phyloP scores from a whole-genome alignment of 2,329 filamentous ascomycete genomes.

The Cordyceps fumosorosea region DNA sequence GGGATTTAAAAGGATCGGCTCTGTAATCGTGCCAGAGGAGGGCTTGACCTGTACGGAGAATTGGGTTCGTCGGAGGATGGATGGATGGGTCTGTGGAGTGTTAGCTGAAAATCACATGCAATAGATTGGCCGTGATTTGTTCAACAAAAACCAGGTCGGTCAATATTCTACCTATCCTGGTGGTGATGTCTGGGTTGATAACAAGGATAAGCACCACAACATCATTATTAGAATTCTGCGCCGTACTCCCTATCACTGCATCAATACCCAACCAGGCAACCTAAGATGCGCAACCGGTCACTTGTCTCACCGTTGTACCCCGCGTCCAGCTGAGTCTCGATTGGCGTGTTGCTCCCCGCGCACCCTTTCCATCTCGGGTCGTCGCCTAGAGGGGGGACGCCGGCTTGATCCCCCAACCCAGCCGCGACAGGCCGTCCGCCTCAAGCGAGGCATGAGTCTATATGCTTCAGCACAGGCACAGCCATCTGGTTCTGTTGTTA shows the following conservation, averaged over 20 bases:
- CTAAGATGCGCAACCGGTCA: background rate
- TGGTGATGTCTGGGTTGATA: background rate
- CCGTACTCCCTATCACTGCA: background rate
- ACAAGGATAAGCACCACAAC: background rate
- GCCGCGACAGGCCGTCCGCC: background rate
- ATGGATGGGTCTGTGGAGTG: conserved; percentile 10
- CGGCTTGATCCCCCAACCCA: background rate
- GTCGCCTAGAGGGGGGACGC: background rate
- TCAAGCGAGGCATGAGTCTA: background rate
- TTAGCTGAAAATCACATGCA: conserved; percentile 12
- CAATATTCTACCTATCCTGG: background rate
- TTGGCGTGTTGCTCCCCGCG: background rate
- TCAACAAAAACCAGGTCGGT: conserved; percentile 4
- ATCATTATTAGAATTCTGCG: background rate
- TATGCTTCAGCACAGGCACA: too few relatives aligned
- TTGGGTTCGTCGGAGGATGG: conserved; percentile 7
- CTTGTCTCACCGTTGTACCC: background rate
- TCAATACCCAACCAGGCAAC: background rate
- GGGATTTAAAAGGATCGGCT: background rate
- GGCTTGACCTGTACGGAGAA: background rate
- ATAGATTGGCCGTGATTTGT: background rate
- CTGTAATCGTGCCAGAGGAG: background rate
- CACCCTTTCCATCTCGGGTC: conserved; percentile 5
- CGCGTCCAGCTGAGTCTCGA: background rate
- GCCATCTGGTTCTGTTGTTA: background rate